Evolutionary conservation across 2,329 filamentous ascomycete genomes (phyloP), one percentile per base, ranked within the genome.

Genomic region (Hypoxylon sp.): DNA sequence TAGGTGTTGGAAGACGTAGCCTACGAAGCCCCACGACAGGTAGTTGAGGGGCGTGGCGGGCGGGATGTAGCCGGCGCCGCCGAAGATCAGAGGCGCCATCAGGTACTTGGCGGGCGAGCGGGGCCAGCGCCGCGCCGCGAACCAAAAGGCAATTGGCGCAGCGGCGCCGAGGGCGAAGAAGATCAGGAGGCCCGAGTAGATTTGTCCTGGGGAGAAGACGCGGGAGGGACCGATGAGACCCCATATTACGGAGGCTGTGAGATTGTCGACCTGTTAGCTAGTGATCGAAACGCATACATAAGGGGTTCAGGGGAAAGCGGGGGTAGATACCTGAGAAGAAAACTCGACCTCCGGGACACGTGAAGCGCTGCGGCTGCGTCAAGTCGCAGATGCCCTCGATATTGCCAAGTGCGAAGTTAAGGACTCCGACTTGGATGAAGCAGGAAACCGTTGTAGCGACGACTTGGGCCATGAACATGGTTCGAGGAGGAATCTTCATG

Each of bases 1-100:
- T 75, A 83, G 85, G 77, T 88, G 89, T 78, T 94, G 91, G 83
- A 93, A 94, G 33, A 91, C 69, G 72, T 88, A 89, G 31, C 91
- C 92, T 2, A 93, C 89, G 62, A 91, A 81, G 17, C 89, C 90
- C 91, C 91, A 94, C n/a, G 86, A 85, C 35, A 92, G 86, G 77
- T 92, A 94, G 80, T 92, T 93, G 65, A 93, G 85, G 0, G 91
- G 91, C 0, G 91, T 92, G 2, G 92, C 91, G 0, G 89, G 89
- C 2, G 88, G 89, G 72, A 91, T 89, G 35, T 81, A 70, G 0
- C 84, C 85, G 6, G 86, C 84, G 22, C 88, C 88, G 64, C 88
- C 89, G 74, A 90, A 89, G 72, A 91, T 88, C 66, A 91, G 80
- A 1, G 89, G 89, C 3, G 88, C 85, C 82, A 90, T 90, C 57